A percentile compares a stretch with the other conserved stretches of the same genome.
Evolutionary conservation across 805 yeast genomes (phyloP).

Genomic region (Nakazawaea molendinolei): DNA sequence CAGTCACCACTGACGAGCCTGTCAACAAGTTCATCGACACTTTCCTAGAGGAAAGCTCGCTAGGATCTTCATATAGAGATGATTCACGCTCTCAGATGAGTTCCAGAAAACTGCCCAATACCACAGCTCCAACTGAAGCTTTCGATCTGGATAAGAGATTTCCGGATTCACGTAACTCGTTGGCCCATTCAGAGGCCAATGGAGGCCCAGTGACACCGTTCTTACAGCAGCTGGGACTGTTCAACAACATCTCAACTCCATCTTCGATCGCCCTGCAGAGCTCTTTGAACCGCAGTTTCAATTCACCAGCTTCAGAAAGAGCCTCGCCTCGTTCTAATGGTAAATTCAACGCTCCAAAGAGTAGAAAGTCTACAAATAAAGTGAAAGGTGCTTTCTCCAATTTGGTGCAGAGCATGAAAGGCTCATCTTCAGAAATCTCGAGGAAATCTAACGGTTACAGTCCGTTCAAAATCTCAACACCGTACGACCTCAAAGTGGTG

Average conservation of each 20-base stretch:
- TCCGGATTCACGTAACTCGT: background rate
- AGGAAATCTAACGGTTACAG: slow-evolving; percentile 9
- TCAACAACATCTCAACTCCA: slow-evolving; percentile 13
- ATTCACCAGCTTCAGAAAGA: slow-evolving; percentile 7
- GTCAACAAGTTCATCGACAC: slow-evolving; percentile 10
- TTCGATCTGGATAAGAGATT: no score
- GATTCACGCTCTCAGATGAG: background rate
- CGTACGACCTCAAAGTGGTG: slow-evolving; percentile 83
- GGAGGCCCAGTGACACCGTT: slow-evolving; percentile 11
- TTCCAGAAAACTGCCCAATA: background rate
- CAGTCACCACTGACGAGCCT: slow-evolving; percentile 7
- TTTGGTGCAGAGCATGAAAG: slow-evolving; percentile 26
- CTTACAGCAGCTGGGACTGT: slow-evolving; percentile 6
- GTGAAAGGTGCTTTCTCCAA: slow-evolving; percentile 55
- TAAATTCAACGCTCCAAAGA: background rate
- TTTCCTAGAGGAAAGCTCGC: slow-evolving; percentile 11
- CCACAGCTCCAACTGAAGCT: no score
- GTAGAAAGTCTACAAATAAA: slow-evolving; percentile 36
- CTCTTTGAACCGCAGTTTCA: background rate
- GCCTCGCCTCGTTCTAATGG: slow-evolving; percentile 3
- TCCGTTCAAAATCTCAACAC: slow-evolving; percentile 68
- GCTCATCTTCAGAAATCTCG: slow-evolving; percentile 14
- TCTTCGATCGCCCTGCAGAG: slow-evolving; percentile 14
- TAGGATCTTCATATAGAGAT: background rate
- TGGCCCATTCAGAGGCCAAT: background rate